phyloP scores from a whole-genome alignment of 2,329 filamentous ascomycete species.

The Trichoderma polysporum region DNA sequence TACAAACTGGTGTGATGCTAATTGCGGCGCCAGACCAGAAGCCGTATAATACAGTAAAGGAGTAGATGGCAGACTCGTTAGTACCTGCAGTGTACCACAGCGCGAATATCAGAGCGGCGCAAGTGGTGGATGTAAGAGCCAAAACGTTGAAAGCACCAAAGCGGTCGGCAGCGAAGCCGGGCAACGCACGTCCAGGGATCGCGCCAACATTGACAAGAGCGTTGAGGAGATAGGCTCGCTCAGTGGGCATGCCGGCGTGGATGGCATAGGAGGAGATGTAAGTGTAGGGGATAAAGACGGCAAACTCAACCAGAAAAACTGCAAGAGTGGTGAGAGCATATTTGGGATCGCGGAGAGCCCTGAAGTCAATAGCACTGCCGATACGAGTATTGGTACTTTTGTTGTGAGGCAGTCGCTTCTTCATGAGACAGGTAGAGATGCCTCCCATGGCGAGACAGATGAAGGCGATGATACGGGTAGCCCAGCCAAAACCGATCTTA shows the following conservation, averaged over 20 bases:
- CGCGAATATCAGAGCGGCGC: constrained; percentile 50
- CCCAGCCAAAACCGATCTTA: constrained; percentile 34
- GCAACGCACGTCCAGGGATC: constrained; percentile 65
- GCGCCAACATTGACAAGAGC: constrained; percentile 69
- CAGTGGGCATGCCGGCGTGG: constrained; percentile 49
- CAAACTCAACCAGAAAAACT: constrained; percentile 60
- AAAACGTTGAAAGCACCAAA: constrained; percentile 70
- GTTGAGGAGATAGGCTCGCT: constrained; percentile 65
- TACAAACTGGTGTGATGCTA: constrained; percentile 67
- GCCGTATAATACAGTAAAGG: constrained; percentile 66
- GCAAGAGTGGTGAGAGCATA: constrained; percentile 54
- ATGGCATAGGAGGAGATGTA: constrained; percentile 68
- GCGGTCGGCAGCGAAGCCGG: constrained; percentile 66
- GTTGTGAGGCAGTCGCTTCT: constrained; percentile 50
- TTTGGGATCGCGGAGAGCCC: constrained; percentile 49
- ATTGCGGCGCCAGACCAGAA: constrained; percentile 71
- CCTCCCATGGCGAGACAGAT: constrained; percentile 26
- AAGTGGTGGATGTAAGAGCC: constrained; percentile 53
- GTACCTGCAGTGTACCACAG: constrained; percentile 59
- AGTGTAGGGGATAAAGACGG: constrained; percentile 64
- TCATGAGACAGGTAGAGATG: constrained; percentile 32
- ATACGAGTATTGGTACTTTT: constrained; percentile 35
- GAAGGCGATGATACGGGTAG: constrained; percentile 33
- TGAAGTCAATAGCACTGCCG: constrained; percentile 47
- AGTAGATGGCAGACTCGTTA: constrained; percentile 51